Conservation (phyloP, 345 rosid species). For the Hypericum androsaemum region DNA sequence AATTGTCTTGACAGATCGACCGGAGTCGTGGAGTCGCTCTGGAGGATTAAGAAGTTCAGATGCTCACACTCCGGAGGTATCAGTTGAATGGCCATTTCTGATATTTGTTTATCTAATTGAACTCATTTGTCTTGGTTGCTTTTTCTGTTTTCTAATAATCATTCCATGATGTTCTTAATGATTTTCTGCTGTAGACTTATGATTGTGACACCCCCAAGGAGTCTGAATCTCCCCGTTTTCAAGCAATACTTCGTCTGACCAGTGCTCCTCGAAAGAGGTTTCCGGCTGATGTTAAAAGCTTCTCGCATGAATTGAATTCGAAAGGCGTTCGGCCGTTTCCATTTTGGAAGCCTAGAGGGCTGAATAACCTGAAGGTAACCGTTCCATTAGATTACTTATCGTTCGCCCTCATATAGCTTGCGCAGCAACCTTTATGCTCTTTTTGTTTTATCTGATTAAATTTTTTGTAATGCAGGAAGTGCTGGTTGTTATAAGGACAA, state of each 20-base stretch:
- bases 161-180: constrained; percentile 14
- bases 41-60: constrained; percentile 72
- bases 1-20: constrained; percentile 31
- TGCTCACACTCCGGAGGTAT: constrained; percentile 88
- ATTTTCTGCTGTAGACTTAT: constrained; percentile 37
- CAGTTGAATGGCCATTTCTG: constrained; percentile 7
- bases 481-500: constrained; percentile 70
- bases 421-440: constrained; percentile 3
- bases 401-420: background rate
- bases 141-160: constrained; percentile 7
- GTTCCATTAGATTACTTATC: constrained; percentile 1
- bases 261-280: constrained; percentile 93
- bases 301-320: constrained; percentile 94
- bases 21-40: constrained; percentile 39
- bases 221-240: constrained; percentile 98
- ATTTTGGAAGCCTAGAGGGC: constrained; percentile 82
- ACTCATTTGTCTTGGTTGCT: constrained; percentile 6
- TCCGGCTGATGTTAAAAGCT: constrained; percentile 95
- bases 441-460: constrained; percentile 14
- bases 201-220: constrained; percentile 80
- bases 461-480: constrained; percentile 48
- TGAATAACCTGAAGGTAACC: constrained; percentile 79
- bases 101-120: constrained; percentile 20
- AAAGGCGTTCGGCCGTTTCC: constrained; percentile 98
- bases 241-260: constrained; percentile 91